Evolutionary conservation across 2,329 filamentous ascomycete genomes (phyloP).

Genomic region (Periconia sp.): DNA sequence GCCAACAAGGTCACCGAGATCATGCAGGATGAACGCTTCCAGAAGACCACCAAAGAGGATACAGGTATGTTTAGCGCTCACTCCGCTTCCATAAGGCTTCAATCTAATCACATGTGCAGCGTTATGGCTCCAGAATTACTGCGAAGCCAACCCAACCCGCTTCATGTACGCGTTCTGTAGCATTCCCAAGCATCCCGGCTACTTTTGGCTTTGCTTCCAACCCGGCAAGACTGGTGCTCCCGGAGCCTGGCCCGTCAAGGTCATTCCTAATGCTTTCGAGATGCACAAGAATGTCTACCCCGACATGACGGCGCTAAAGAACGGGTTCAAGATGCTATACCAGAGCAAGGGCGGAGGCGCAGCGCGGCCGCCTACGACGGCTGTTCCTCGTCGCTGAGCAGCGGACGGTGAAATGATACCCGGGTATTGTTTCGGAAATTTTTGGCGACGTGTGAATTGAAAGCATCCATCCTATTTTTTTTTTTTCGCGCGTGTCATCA

Average conservation of each 20-base stretch:
- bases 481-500: too few relatives aligned
- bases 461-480: too few relatives aligned
- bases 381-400: conserved; percentile 15
- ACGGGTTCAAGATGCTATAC: conserved; percentile 92
- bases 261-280: conserved; percentile 93
- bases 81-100: neutral
- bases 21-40: conserved; percentile 93
- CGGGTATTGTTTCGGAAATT: too few relatives aligned
- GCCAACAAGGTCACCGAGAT: conserved; percentile 96
- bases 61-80: conserved; percentile 71
- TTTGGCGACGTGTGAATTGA: too few relatives aligned
- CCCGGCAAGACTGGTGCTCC: conserved; percentile 76
- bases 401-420: too few relatives aligned
- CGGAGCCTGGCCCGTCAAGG: conserved; percentile 82
- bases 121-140: conserved; percentile 94
- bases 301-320: conserved; percentile 93
- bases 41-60: conserved; percentile 77
- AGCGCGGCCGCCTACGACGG: conserved; percentile 10
- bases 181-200: conserved; percentile 87
- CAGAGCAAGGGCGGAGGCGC: conserved; percentile 34
- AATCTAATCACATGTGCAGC: conserved; percentile 60
- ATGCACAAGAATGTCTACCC: conserved; percentile 88
- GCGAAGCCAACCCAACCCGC: conserved; percentile 91
- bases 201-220: conserved; percentile 97
- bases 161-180: conserved; percentile 96